phyloP scores from a whole-genome alignment of 2,329 filamentous ascomycete species.

The Alternaria burnsii region DNA sequence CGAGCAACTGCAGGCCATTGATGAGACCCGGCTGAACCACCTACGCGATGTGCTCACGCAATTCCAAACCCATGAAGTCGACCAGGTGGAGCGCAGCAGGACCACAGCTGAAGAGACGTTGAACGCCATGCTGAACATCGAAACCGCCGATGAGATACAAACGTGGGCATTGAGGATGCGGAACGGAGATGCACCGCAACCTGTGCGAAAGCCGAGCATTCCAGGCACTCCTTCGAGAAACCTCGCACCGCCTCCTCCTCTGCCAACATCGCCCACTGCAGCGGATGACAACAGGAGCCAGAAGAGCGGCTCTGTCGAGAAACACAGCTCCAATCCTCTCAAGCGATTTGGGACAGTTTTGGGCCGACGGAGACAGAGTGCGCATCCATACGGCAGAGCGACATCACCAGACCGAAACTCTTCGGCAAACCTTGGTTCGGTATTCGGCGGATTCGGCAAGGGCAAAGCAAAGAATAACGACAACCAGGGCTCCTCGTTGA shows the following conservation, averaged over 20 bases:
- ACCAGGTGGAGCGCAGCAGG: conserved; percentile 80
- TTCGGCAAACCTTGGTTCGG: conserved; percentile 62
- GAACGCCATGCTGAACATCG: conserved; percentile 83
- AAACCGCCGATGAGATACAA: conserved; percentile 86
- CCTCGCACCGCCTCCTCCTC: conserved; percentile 45
- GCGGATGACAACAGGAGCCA: conserved; percentile 65
- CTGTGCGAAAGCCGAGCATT: conserved; percentile 45
- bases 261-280: conserved; percentile 43
- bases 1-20: conserved; percentile 87
- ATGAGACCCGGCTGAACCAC: conserved; percentile 89
- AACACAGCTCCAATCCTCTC: conserved; percentile 49
- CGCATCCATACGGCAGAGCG: conserved; percentile 50
- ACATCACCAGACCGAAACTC: conserved; percentile 62
- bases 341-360: conserved; percentile 54
- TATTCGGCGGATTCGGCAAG: conserved; percentile 69
- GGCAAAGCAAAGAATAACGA: conserved; percentile 71
- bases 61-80: conserved; percentile 89
- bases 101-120: conserved; percentile 80
- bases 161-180: conserved; percentile 66
- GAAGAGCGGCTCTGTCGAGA: conserved; percentile 58
- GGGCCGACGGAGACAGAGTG: conserved; percentile 49
- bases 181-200: conserved; percentile 47
- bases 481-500: conserved; percentile 50
- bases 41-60: conserved; percentile 91
- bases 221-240: conserved; percentile 43